Conservation (phyloP, 805 yeast species). For the Jamesozyma rosinii region DNA sequence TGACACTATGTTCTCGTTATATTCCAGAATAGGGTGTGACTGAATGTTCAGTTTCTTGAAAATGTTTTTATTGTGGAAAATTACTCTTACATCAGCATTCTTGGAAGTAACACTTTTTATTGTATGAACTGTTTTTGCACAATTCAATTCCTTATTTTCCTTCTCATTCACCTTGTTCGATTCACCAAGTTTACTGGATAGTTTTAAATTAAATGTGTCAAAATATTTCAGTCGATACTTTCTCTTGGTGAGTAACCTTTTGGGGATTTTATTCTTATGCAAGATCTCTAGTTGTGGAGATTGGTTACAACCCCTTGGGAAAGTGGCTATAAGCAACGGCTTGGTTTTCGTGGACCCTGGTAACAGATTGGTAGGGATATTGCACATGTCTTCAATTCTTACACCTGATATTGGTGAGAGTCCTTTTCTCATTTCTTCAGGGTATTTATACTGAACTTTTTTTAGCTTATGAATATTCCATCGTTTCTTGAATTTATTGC, state of each 20-base stretch:
- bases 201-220: conserved; percentile 4
- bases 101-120: conserved; percentile 17
- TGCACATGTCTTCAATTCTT: conserved; percentile 21
- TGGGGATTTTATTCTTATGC: conserved; percentile 18
- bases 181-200: neutral
- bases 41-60: conserved; percentile 14
- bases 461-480: conserved; percentile 21
- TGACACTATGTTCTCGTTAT: neutral
- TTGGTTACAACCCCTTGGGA: conserved; percentile 21
- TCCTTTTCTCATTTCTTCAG: conserved; percentile 3
- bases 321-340: conserved; percentile 26
- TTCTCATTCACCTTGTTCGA: conserved; percentile 1
- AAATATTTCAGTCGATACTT: conserved; percentile 20
- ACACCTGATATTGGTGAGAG: conserved; percentile 13
- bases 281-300: conserved; percentile 22
- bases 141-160: conserved; percentile 4
- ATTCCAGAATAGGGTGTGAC: neutral
- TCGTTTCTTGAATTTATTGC: conserved; percentile 14
- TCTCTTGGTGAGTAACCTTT: conserved; percentile 18
- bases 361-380: conserved; percentile 16
- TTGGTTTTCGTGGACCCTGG: conserved; percentile 13
- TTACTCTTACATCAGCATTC: conserved; percentile 25
- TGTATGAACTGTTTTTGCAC: conserved; percentile 19
- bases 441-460: conserved; percentile 1
- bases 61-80: conserved; percentile 22